Base-by-base conservation (phyloP, 192 early-diverging fungal species). In the Coemansia sp. region DNA sequence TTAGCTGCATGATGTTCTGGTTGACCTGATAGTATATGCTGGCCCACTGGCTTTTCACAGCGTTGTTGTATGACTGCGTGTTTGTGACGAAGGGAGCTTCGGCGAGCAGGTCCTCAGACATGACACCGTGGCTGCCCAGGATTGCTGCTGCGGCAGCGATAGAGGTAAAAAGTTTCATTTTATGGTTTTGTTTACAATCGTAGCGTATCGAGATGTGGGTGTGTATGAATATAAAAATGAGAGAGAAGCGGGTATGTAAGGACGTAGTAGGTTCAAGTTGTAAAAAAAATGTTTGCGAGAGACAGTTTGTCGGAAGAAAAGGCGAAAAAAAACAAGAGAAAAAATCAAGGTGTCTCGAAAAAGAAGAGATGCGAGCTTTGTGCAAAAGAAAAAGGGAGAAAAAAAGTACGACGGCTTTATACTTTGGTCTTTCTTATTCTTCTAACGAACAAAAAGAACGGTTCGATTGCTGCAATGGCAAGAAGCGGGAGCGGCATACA, bases 11-110 rank as follows among this genome's bases (percentile, higher is more conserved):
- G n/a, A 68, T 38, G 48, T 68, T 52, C 47, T 57, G 50, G 51
- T 74, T 74, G 2, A 67, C 72, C 22, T 53, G 40, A 38, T 74
- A 74, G 49, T 56, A 74, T 11, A 74, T 50, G 43, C 58, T 68
- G 9, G 49, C 72, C 72, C 72, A 74, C 24, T 43, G 30, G 40
- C 27, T 25, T 22, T 66, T 55, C 24, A 68, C 30, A 0, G 41
- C 62, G 17, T 23, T 37, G 14, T 21, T 50, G 53, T 64, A 55
- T 0, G 55, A 66, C 52, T 55, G 34, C 19, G 45, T 61, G n/a
- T 68, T 57, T 37, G 72, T 74, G n/a, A 50, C 53, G 0, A 57
- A 62, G 12, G 53, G 47, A 1, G 72, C 62, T 9, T 42, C 61
- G 2, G 19, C 19, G 18, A 74, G n/a, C 34, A 74, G 44, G 50